Conservation (phyloP, 352 stramenopile species). For the Globisporangium carolinianum region DNA sequence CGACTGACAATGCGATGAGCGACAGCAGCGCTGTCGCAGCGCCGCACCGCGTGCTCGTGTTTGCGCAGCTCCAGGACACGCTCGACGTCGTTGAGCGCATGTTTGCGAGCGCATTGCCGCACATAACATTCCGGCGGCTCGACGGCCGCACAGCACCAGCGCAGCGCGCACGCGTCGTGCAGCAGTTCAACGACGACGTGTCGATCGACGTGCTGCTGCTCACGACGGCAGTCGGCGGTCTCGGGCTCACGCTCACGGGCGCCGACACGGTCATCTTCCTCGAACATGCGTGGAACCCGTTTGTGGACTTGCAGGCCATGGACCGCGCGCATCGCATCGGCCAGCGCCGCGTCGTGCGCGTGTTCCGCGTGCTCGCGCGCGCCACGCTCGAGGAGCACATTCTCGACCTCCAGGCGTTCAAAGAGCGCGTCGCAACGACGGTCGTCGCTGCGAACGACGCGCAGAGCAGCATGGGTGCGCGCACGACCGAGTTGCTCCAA, state of each 20-base stretch:
- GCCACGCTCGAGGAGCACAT: conserved; percentile 74
- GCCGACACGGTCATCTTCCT: conserved; percentile 98
- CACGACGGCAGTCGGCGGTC: conserved; percentile 92
- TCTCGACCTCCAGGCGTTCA: conserved; percentile 74
- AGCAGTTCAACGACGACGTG: conserved; percentile 90
- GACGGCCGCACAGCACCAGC: conserved; percentile 84
- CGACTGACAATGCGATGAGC: not conserved
- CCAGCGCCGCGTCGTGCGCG: conserved; percentile 57
- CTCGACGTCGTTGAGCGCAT: conserved; percentile 91
- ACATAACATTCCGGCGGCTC: conserved; percentile 83
- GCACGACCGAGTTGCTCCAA: conserved; percentile 53
- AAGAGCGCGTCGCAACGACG: conserved; percentile 58
- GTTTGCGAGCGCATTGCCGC: conserved; percentile 61
- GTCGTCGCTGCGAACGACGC: conserved; percentile 50
- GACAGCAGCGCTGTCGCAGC: conserved; percentile 10
- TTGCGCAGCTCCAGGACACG: conserved; percentile 92
- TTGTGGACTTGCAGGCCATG: conserved; percentile 93
- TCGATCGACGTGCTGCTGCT: conserved; percentile 93
- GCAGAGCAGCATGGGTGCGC: conserved; percentile 52
- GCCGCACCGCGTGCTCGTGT: conserved; percentile 93
- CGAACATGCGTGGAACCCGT: conserved; percentile 98
- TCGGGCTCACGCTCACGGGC: conserved; percentile 95
- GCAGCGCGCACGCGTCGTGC: conserved; percentile 77
- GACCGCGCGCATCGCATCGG: conserved; percentile 78
- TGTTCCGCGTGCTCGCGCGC: conserved; percentile 78